Base-by-base conservation (phyloP, 306 rosid genomes). In the Cyclanthera cordifolia region DNA sequence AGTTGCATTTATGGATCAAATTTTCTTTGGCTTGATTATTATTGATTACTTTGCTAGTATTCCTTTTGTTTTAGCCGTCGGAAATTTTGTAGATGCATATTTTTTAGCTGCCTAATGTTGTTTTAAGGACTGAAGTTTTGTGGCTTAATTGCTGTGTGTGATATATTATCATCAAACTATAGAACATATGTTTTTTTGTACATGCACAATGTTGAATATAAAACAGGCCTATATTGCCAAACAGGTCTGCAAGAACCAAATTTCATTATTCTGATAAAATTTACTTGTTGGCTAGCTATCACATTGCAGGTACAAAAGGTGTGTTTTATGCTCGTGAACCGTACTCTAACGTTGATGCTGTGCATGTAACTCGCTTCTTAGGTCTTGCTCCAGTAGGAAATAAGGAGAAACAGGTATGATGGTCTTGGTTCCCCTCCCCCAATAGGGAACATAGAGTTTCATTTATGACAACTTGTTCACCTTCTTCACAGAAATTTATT, bases 331-430 rank as follows among this genome's bases (percentile, higher is more conserved):
- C 88, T 28, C 96, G 96, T 45, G 99, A 93, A 80, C 99, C 95
- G 27, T 93, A 90, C 85, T 79, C 87, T 73, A 93, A 93, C 55
- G 76, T 79, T 28, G 91, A 93, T 72, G 99, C 88, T 47, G 88
- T 88, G 77, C 95, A 90, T n/a, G 81, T 83, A 75, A 93, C 96
- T 43, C 99, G 95, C 68, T 93, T 93, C 85, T 79, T 93, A 52
- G 99, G 99, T 74, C 95, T 93, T 77, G 96, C 96, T 10, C 41
- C 88, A 13, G 96, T 93, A 72, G 99, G 95, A 77, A 93, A 93
- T 82, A 93, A 69, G 80, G 95, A 90, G 43, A 93, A 93, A 77
- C 95, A 93, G 99, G 99, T 90, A 72, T 52, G 56, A 28, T 30
- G 5, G 27, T 48, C 57, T 48, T 2, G n/a, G 10, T 9, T 7